Conservation (phyloP, 805 yeast genomes). For the Saccharomycopsis babjevae region DNA sequence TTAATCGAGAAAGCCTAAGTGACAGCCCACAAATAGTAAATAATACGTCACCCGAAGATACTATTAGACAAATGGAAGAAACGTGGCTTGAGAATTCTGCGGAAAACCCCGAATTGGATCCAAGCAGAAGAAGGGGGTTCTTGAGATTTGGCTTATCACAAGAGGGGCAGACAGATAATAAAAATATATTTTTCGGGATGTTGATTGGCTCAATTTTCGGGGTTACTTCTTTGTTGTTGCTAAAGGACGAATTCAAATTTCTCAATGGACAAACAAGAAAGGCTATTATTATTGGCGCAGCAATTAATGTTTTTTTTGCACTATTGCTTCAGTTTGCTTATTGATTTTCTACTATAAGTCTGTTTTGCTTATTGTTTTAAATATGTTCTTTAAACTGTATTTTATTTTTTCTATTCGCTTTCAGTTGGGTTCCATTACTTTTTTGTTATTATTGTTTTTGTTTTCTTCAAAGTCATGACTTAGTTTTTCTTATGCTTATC, state of each 20-base stretch:
- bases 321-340: slow-evolving; percentile 31
- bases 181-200: slow-evolving; percentile 61
- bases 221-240: slow-evolving; percentile 51
- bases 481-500: too few relatives aligned
- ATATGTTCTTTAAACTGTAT: neutral
- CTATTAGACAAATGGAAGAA: slow-evolving; percentile 63
- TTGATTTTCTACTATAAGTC: neutral
- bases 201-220: slow-evolving; percentile 71
- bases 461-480: too few relatives aligned
- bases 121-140: slow-evolving; percentile 33
- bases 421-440: too few relatives aligned
- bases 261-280: slow-evolving; percentile 54
- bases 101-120: slow-evolving; percentile 26
- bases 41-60: slow-evolving; percentile 29
- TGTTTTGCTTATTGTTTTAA: neutral
- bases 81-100: slow-evolving; percentile 81
- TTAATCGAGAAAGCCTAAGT: neutral
- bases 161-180: slow-evolving; percentile 33
- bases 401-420: neutral
- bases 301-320: slow-evolving; percentile 60
- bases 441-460: too few relatives aligned
- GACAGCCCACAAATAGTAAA: neutral
- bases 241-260: slow-evolving; percentile 44
- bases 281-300: slow-evolving; percentile 63
- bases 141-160: slow-evolving; percentile 14